Evolutionary conservation across 441 rosid genomes (phyloP).

Genomic region (Croton setiger): DNA sequence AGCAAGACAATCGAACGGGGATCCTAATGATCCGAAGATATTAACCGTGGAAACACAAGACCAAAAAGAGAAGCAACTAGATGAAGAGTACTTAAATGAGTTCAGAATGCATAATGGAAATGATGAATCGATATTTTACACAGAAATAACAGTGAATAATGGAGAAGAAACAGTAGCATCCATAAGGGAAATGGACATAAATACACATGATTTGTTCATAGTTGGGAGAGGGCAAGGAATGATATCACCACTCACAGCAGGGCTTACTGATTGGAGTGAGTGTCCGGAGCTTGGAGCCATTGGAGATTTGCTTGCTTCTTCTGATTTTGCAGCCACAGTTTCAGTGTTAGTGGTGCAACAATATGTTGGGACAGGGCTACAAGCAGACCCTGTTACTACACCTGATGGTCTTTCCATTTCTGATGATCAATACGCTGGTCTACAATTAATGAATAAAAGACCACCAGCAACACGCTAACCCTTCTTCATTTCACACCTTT

Average conservation of each 20-base stretch:
- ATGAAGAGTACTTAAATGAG: conserved; percentile 50
- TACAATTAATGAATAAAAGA: conserved; percentile 24
- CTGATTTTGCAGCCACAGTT: conserved; percentile 77
- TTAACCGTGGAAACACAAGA: conserved; percentile 31
- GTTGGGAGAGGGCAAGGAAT: conserved; percentile 92
- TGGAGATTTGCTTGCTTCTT: conserved; percentile 91
- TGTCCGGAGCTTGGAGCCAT: conserved; percentile 97
- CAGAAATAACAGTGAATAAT: conserved; percentile 56
- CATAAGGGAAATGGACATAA: conserved; percentile 60
- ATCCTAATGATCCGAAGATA: conserved; percentile 18
- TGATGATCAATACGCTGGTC: conserved; percentile 29
- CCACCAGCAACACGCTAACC: conserved; percentile 17
- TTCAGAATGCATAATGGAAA: conserved; percentile 42
- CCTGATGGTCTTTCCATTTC: conserved; percentile 42
- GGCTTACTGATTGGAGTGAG: conserved; percentile 98
- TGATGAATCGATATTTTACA: conserved; percentile 42
- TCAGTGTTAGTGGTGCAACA: conserved; percentile 91
- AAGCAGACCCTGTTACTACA: conserved; percentile 28
- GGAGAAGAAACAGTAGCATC: conserved; percentile 88
- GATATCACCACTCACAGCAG: conserved; percentile 69
- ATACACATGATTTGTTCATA: conserved; percentile 64
- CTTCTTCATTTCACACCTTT: background rate
- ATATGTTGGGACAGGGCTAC: conserved; percentile 36
- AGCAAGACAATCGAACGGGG: background rate
- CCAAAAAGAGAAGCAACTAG: conserved; percentile 44